These are phyloP conservation scores for Fusarium equiseti DNA, from an alignment of 2,329 filamentous ascomycete genomes.

Conservation along the genomic window DNA sequence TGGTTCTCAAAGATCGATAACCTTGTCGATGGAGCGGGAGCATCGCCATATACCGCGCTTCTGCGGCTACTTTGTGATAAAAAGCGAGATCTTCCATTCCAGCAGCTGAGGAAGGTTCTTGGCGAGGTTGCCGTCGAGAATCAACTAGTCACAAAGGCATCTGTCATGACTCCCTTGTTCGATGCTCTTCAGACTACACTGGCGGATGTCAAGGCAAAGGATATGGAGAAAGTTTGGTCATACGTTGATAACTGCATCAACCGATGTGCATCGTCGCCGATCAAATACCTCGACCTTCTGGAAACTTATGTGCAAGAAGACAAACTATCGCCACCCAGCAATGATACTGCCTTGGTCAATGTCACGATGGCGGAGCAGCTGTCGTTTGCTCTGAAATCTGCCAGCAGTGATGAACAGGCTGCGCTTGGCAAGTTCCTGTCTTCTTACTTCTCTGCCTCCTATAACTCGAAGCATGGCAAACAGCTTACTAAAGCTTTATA, in stretches of 20 bases:
- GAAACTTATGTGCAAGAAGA: slow-evolving; percentile 58
- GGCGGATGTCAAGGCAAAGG: slow-evolving; percentile 29
- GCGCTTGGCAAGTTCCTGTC: slow-evolving; percentile 70
- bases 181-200: slow-evolving; percentile 48
- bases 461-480: slow-evolving; percentile 61
- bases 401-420: slow-evolving; percentile 57
- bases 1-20: slow-evolving; percentile 86
- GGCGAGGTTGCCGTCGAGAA: slow-evolving; percentile 72
- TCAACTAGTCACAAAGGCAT: slow-evolving; percentile 69
- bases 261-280: slow-evolving; percentile 78
- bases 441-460: slow-evolving; percentile 66
- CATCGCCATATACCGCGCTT: slow-evolving; percentile 78
- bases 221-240: slow-evolving; percentile 65
- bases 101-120: slow-evolving; percentile 68
- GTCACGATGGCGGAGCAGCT: slow-evolving; percentile 83
- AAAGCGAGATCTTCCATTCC: slow-evolving; percentile 48
- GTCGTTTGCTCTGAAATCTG: slow-evolving; percentile 71
- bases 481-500: slow-evolving; percentile 48
- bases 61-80: slow-evolving; percentile 61
- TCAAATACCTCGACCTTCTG: slow-evolving; percentile 84
- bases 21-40: slow-evolving; percentile 57
- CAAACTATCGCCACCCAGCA: slow-evolving; percentile 41
- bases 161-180: slow-evolving; percentile 63
- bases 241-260: slow-evolving; percentile 88
- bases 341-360: slow-evolving; percentile 69